Evolutionary conservation across 495 filamentous ascomycete genomes (phyloP).

Genomic region (Evernia prunastri): DNA sequence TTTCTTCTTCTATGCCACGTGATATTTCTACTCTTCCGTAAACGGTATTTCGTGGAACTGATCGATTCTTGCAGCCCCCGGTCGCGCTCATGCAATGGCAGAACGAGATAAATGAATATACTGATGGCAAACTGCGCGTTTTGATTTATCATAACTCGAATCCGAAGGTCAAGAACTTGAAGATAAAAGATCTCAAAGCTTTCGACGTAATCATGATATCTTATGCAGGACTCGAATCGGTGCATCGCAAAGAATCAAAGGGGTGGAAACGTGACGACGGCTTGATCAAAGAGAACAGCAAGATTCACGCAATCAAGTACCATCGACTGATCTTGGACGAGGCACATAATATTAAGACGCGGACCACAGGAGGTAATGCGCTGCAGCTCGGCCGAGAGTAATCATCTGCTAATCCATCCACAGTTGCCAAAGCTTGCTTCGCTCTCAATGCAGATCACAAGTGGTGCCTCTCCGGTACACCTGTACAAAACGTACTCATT

Average conservation of each 20-base stretch:
- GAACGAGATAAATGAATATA: slow-evolving; percentile 87
- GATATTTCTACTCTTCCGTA: neutral
- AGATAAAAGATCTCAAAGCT: slow-evolving; percentile 62
- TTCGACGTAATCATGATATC: slow-evolving; percentile 96
- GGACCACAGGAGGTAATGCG: slow-evolving; percentile 59
- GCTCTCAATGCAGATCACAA: slow-evolving; percentile 79
- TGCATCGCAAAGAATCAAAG: slow-evolving; percentile 86
- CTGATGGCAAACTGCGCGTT: slow-evolving; percentile 79
- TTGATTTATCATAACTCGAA: slow-evolving; percentile 86
- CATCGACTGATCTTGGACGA: slow-evolving; percentile 93
- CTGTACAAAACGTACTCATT: slow-evolving; percentile 62
- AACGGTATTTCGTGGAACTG: neutral
- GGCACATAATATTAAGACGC: slow-evolving; percentile 90
- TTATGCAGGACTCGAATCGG: slow-evolving; percentile 86
- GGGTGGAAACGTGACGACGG: slow-evolving; percentile 76
- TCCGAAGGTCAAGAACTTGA: slow-evolving; percentile 66
- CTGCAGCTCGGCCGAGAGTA: neutral
- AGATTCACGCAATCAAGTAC: slow-evolving; percentile 77
- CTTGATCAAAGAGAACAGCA: slow-evolving; percentile 71
- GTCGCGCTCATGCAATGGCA: slow-evolving; percentile 98
- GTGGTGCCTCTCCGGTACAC: slow-evolving; percentile 93
- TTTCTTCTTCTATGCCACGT: neutral
- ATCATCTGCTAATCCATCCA: neutral
- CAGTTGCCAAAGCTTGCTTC: slow-evolving; percentile 81
- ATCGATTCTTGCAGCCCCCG: slow-evolving; percentile 48